These are phyloP conservation scores for Rhodotorula sp. DNA, from an alignment of 1,284 basidiomycete species.

Conservation along the genomic window DNA sequence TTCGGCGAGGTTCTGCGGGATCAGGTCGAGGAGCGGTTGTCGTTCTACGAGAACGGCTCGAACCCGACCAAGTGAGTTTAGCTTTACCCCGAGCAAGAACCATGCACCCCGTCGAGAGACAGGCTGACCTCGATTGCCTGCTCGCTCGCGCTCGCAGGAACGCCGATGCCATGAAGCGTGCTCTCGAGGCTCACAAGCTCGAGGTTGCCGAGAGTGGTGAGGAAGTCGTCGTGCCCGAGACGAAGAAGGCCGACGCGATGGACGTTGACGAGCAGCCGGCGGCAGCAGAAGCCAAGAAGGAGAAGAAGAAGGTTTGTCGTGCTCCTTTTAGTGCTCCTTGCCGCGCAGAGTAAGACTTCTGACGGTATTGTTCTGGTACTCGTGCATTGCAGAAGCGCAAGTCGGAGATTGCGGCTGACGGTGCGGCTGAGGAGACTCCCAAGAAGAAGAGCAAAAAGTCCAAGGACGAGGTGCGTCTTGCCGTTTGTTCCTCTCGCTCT, in stretches of 20 bases:
- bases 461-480: slow-evolving; percentile 2
- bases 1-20: slow-evolving; percentile 90
- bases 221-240: slow-evolving; percentile 23
- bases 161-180: slow-evolving; percentile 38
- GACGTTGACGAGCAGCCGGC: slow-evolving; percentile 30
- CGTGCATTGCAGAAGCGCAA: slow-evolving; percentile 10
- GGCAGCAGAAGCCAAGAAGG: slow-evolving; percentile 26
- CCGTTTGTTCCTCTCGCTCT: too few species aligned
- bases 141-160: slow-evolving; percentile 20
- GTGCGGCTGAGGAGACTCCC: slow-evolving; percentile 5
- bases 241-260: slow-evolving; percentile 11
- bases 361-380: not conserved
- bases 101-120: not conserved
- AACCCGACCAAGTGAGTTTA: slow-evolving; percentile 41
- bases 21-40: slow-evolving; percentile 94
- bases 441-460: slow-evolving; percentile 18
- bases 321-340: not conserved
- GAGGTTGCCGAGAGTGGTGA: slow-evolving; percentile 26
- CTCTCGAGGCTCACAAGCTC: slow-evolving; percentile 33
- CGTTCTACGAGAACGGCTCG: slow-evolving; percentile 73
- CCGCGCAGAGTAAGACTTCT: too few species aligned
- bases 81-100: not conserved
- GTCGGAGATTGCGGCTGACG: slow-evolving; percentile 4
- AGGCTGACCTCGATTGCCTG: not conserved
- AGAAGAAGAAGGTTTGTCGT: slow-evolving; percentile 39